Evolutionary conservation across 352 stramenopile species (phyloP).

Genomic region (Aphanomyces stellatus): DNA sequence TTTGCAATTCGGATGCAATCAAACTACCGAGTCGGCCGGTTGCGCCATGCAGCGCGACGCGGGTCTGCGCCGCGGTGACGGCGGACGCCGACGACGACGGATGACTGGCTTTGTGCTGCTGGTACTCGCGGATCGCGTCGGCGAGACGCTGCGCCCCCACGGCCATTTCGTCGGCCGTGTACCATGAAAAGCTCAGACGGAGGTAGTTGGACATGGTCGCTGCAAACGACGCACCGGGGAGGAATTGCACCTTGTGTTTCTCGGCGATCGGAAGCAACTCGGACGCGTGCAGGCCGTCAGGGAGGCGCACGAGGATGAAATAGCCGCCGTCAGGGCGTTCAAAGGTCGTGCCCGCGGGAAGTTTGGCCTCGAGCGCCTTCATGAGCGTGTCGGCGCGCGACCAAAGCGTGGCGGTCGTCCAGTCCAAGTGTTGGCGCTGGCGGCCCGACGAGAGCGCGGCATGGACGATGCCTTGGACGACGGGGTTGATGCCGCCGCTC

Average conservation of each 20-base stretch:
- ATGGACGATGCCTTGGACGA: conserved; percentile 14
- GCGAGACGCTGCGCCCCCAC: conserved; percentile 48
- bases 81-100: conserved; percentile 26
- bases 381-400: conserved; percentile 65
- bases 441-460: conserved; percentile 1
- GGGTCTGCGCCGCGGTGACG: conserved; percentile 8
- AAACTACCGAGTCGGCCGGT: conserved; percentile 57
- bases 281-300: conserved; percentile 34
- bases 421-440: conserved; percentile 70
- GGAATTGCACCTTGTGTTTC: conserved; percentile 59
- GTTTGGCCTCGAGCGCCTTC: conserved; percentile 45
- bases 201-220: conserved; percentile 84
- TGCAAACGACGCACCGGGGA: conserved; percentile 58
- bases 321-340: conserved; percentile 63
- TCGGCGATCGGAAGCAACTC: conserved; percentile 41
- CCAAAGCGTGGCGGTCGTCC: conserved; percentile 63
- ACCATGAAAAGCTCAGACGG: conserved; percentile 78
- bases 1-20: conserved; percentile 53
- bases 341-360: conserved; percentile 29
- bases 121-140: conserved; percentile 25
- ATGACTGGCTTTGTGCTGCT: conserved; percentile 45
- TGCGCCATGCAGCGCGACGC: conserved; percentile 61
- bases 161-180: conserved; percentile 60
- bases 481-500: conserved; percentile 12
- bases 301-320: conserved; percentile 75